phyloP scores from a whole-genome alignment of 345 rosid species.

The thale cress (Arabidopsis thaliana) region DNA sequence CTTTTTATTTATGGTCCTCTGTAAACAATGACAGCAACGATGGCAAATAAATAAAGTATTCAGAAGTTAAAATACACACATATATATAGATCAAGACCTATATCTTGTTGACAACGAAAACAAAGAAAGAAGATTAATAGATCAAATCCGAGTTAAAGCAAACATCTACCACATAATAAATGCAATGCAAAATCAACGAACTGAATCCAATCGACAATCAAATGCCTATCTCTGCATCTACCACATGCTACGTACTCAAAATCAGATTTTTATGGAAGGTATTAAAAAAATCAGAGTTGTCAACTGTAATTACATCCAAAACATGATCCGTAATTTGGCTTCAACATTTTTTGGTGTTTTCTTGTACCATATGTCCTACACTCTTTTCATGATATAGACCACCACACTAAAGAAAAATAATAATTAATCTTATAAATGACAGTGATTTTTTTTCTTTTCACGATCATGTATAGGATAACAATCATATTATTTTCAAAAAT shows the following conservation, averaged over 20 bases:
- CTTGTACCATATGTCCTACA: constrained; percentile 32
- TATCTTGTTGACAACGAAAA: neutral
- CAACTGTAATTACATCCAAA: constrained; percentile 12
- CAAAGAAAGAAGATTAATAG: neutral
- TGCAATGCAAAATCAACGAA: constrained; percentile 10
- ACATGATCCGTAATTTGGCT: constrained; percentile 28
- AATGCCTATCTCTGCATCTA: constrained; percentile 15
- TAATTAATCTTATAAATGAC: too few species aligned
- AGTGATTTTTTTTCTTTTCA: too few species aligned
- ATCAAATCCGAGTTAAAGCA: neutral
- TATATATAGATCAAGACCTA: neutral
- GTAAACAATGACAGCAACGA: too few species aligned
- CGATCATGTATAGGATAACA: too few species aligned
- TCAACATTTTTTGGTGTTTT: constrained; percentile 28
- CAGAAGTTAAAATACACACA: too few species aligned
- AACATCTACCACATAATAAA: constrained; percentile 25
- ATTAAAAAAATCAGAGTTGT: neutral
- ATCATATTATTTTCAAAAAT: too few species aligned
- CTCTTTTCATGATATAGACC: constrained; percentile 32
- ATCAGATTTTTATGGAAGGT: neutral
- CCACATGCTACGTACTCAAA: constrained; percentile 23
- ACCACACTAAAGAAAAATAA: neutral
- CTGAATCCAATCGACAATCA: constrained; percentile 1
- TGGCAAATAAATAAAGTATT: too few species aligned
- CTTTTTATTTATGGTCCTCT: too few species aligned